Conservation (phyloP, 306 rosid species). For the Mucuna pruriens region DNA sequence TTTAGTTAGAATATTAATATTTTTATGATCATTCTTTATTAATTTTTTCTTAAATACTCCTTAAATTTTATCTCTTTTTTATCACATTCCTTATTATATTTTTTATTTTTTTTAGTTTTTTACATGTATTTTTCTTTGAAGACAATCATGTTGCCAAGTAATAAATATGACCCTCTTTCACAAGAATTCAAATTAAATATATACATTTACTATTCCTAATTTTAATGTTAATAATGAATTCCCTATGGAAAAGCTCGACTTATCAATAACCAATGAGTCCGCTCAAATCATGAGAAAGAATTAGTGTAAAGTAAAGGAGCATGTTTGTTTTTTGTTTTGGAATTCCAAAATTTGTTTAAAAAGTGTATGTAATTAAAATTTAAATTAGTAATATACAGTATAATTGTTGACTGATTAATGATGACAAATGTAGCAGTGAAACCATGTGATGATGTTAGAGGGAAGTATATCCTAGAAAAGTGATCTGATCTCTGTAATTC, state of each 20-base stretch:
- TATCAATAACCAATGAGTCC: neutral
- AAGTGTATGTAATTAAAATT: neutral
- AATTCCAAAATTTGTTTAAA: neutral
- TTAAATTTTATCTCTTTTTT: too few species aligned
- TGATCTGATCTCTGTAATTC: conserved; percentile 20
- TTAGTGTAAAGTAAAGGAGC: neutral
- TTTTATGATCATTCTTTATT: neutral
- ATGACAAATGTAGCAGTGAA: neutral
- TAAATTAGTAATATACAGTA: neutral
- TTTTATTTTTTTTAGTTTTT: too few species aligned
- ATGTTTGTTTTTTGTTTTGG: neutral
- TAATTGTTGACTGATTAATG: neutral
- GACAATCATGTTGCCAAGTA: too few species aligned
- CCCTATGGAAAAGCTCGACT: neutral
- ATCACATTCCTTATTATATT: neutral
- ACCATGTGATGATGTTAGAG: neutral
- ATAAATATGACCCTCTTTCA: too few species aligned
- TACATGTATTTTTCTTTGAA: too few species aligned
- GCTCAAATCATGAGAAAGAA: neutral
- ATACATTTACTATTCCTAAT: too few species aligned
- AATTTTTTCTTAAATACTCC: too few species aligned
- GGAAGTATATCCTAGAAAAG: neutral
- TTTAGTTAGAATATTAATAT: too few species aligned
- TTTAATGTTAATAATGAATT: too few species aligned
- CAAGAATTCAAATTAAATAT: too few species aligned